Base-by-base conservation (phyloP, 176 grass and related monocot species). In the Sorghum bicolor region DNA sequence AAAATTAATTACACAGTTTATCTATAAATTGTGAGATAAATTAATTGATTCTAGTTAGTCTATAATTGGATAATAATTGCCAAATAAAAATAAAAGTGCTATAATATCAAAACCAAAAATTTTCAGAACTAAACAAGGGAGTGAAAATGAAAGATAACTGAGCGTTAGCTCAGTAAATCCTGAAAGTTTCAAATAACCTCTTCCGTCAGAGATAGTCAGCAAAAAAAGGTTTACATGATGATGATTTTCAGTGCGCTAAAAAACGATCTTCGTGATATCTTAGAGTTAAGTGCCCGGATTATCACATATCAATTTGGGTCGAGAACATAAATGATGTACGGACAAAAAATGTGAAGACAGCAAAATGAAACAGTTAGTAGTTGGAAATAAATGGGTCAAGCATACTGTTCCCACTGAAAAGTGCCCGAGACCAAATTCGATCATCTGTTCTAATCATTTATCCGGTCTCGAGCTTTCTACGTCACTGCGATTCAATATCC, bases 381-480 rank as follows among this genome's bases (percentile, higher is more conserved):
- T 36, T 74, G 75, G 55, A 78, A 53, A 30, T 78, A 63, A 58
- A 79, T 67, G 17, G 67, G 22, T 41, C 34, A n/a, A n/a, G n/a
- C n/a, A n/a, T n/a, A n/a, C n/a, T n/a, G 34, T 36, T 36, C 5
- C 4, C 34, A 36, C 32, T 33, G 3, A 33, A 36, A 4, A 5
- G 34, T 36, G 2, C 34, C 34, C 34, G n/a, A 36, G 34, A 36
- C 32, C 6, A 10, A 10, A 41, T 41, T 12, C 40, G 10, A 45
- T 45, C 43, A 41, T 40, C n/a, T n/a, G n/a, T n/a, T n/a, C n/a
- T n/a, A n/a, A n/a, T n/a, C n/a, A n/a, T n/a, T n/a, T n/a, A n/a
- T n/a, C n/a, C n/a, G n/a, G n/a, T n/a, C n/a, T n/a, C n/a, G n/a
- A n/a, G n/a, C n/a, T n/a, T n/a, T n/a, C n/a, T n/a, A n/a, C n/a